These are phyloP conservation scores for Penicillium brasilianum DNA, from an alignment of 2,329 filamentous ascomycete species.

Conservation along the genomic window DNA sequence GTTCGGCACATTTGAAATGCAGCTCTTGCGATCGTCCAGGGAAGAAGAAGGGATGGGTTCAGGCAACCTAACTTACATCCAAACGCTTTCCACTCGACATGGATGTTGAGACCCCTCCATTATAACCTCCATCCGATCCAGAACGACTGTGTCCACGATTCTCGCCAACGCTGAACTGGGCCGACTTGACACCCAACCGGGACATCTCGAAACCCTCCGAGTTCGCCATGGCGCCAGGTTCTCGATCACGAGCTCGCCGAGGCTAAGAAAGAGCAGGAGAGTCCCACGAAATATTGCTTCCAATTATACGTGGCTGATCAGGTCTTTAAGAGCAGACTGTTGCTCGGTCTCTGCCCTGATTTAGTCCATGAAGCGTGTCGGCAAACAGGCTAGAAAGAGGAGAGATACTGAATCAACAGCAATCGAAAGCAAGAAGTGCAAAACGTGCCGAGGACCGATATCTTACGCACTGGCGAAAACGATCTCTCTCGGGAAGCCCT, in stretches of 20 bases:
- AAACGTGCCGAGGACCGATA: background rate
- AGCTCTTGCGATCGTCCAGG: background rate
- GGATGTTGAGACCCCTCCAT: conserved; percentile 20
- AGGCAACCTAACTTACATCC: conserved; percentile 17
- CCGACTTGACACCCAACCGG: conserved; percentile 13
- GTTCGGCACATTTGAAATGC: background rate
- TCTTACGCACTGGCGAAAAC: background rate
- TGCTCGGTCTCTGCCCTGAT: background rate
- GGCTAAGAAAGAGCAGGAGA: background rate
- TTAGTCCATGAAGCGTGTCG: background rate
- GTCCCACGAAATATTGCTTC: background rate
- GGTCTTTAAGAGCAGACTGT: background rate
- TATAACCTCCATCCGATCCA: conserved; percentile 12
- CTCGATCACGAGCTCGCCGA: background rate
- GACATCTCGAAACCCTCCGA: conserved; percentile 13
- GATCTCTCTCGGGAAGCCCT: background rate
- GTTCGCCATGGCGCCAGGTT: conserved; percentile 13
- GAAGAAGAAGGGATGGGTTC: background rate
- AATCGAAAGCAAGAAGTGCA: background rate
- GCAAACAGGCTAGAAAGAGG: background rate
- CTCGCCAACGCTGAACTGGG: conserved; percentile 6
- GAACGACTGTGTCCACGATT: conserved; percentile 9
- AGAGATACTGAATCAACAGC: background rate
- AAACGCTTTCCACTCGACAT: conserved; percentile 21
- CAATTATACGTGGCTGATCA: background rate